A percentile compares a stretch with the other conserved stretches of the same genome.
Conservation (phyloP, 208 protist genomes). For the Jaenimonas drosophilae region DNA sequence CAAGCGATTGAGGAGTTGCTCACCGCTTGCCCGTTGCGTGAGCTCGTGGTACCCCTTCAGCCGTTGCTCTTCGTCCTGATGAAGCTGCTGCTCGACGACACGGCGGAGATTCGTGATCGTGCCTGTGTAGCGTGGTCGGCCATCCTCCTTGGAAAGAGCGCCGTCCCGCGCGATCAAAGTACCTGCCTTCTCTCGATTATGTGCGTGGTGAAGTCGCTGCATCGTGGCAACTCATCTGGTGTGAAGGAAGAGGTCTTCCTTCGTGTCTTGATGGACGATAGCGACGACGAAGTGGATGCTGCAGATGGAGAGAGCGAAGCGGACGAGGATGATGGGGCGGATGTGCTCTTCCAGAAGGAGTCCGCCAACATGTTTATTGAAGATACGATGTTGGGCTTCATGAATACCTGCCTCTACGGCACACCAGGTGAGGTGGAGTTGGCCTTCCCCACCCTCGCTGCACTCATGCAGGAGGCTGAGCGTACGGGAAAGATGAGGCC, state of each 20-base stretch:
- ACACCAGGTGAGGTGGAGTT: too few relatives aligned
- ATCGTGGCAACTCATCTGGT: neutral
- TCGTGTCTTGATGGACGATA: slow-evolving; percentile 2
- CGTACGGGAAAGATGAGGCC: too few relatives aligned
- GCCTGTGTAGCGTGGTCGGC: slow-evolving; percentile 18
- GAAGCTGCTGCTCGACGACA: slow-evolving; percentile 68
- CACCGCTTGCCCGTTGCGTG: neutral
- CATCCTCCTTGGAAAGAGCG: neutral
- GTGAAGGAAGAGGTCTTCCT: neutral
- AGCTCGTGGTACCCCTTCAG: neutral
- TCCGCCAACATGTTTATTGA: slow-evolving; percentile 82
- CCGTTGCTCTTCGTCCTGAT: slow-evolving; percentile 42
- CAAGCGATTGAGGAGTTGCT: slow-evolving; percentile 20
- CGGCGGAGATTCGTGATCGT: slow-evolving; percentile 39
- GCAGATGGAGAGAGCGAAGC: slow-evolving; percentile 10
- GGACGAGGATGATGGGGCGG: slow-evolving; percentile 17
- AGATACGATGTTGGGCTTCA: slow-evolving; percentile 27
- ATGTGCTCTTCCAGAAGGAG: slow-evolving; percentile 81
- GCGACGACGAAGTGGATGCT: slow-evolving; percentile 5
- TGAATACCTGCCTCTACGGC: slow-evolving; percentile 20
- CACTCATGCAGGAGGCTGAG: too few relatives aligned
- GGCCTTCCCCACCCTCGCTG: too few relatives aligned
- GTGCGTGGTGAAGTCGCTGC: slow-evolving; percentile 9
- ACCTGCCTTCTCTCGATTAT: slow-evolving; percentile 47
- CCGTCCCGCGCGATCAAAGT: slow-evolving; percentile 25